phyloP scores from a whole-genome alignment of 2,329 filamentous ascomycete species.

The Calonectria hongkongensis region DNA sequence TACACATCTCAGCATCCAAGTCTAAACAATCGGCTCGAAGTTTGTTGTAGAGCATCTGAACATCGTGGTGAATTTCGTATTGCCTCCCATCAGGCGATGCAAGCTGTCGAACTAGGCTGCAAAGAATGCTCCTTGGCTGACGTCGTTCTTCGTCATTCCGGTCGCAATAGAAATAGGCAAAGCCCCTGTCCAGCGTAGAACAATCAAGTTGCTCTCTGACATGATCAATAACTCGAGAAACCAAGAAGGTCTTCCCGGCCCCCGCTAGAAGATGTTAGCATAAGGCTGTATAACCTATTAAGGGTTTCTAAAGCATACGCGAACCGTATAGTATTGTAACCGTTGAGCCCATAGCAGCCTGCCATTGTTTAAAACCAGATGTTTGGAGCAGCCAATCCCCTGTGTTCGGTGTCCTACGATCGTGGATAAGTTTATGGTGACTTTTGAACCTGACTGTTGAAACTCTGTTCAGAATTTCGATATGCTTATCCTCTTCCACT shows the following conservation, averaged over 20 bases:
- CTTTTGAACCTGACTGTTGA: neutral
- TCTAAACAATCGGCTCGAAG: neutral
- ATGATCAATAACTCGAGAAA: neutral
- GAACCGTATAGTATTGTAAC: neutral
- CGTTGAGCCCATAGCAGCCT: neutral
- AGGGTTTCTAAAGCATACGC: neutral
- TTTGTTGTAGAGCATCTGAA: neutral
- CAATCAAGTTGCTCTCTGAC: neutral
- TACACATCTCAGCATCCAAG: neutral
- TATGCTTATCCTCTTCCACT: neutral
- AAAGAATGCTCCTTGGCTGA: neutral
- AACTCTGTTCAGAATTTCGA: neutral
- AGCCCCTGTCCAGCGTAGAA: neutral
- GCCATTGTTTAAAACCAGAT: neutral
- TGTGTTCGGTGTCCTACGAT: neutral
- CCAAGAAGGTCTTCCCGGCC: neutral
- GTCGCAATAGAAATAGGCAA: slow-evolving; percentile 18
- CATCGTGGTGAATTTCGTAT: neutral
- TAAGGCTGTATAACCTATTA: neutral
- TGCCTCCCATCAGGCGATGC: neutral
- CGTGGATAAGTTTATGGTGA: neutral
- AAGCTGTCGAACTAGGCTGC: slow-evolving; percentile 7
- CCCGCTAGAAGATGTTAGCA: neutral
- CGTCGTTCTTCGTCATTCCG: neutral
- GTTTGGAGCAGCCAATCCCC: slow-evolving; percentile 8